A percentile compares a stretch with the other conserved stretches of the same genome.
These are phyloP conservation scores for Phytophthora aleatoria DNA, from an alignment of 352 stramenopile species.

Conservation along the genomic window DNA sequence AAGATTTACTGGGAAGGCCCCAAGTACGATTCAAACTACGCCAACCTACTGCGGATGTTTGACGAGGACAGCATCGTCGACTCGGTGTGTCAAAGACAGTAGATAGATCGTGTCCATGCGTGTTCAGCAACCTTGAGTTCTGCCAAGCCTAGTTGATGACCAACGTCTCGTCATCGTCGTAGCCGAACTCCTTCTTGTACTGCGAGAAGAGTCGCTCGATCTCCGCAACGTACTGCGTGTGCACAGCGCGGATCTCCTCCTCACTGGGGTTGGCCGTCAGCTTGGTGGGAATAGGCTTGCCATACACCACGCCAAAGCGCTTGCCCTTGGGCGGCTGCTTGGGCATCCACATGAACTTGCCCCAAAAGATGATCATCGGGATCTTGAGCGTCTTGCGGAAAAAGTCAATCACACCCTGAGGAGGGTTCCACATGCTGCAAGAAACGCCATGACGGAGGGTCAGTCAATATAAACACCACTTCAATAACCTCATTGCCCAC, in stretches of 20 bases:
- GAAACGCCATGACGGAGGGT: background rate
- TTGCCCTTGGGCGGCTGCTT: constrained; percentile 63
- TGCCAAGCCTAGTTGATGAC: constrained; percentile 51
- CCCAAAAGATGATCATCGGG: constrained; percentile 82
- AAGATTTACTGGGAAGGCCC: constrained; percentile 83
- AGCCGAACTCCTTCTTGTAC: constrained; percentile 78
- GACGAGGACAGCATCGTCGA: constrained; percentile 33
- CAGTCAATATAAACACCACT: background rate
- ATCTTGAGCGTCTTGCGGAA: constrained; percentile 77
- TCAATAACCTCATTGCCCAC: constrained; percentile 12
- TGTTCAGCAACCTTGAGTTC: background rate
- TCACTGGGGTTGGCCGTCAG: constrained; percentile 64
- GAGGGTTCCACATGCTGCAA: constrained; percentile 68
- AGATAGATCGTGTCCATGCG: constrained; percentile 4
- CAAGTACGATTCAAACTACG: constrained; percentile 73
- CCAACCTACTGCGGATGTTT: constrained; percentile 64
- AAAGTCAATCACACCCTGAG: constrained; percentile 59
- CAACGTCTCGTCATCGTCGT: constrained; percentile 75
- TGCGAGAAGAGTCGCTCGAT: constrained; percentile 65
- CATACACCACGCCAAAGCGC: constrained; percentile 75
- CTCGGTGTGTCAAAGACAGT: constrained; percentile 4
- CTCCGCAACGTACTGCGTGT: constrained; percentile 64
- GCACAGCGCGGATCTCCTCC: constrained; percentile 56
- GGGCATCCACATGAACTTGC: constrained; percentile 81
- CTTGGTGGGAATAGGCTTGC: constrained; percentile 64